phyloP scores from a whole-genome alignment of 108 stramenopile genomes.

The Hondaea fermentalgiana region DNA sequence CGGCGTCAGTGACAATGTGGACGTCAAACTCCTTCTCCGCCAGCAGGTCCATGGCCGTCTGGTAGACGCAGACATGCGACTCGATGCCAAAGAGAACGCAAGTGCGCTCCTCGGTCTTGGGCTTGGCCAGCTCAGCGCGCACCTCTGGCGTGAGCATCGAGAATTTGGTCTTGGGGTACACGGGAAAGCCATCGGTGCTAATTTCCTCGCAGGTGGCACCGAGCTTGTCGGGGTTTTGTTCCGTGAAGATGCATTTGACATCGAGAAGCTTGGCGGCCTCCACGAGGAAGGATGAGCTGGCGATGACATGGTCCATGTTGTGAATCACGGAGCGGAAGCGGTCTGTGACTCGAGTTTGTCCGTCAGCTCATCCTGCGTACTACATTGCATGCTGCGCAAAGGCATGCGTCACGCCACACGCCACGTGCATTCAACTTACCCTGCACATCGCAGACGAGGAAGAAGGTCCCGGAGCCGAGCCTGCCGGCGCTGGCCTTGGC shows the following conservation, averaged over 20 bases:
- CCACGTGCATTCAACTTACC: not conserved
- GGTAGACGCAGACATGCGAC: conserved; percentile 81
- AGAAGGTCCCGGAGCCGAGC: not conserved
- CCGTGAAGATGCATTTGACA: conserved; percentile 76
- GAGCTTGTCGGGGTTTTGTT: conserved; percentile 93
- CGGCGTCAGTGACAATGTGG: conserved; percentile 74
- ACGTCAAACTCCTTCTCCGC: conserved; percentile 66
- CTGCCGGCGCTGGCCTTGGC: not conserved
- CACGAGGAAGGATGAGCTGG: conserved; percentile 73
- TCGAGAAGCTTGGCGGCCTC: conserved; percentile 65
- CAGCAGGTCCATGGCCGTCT: conserved; percentile 76
- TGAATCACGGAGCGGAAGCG: conserved; percentile 80
- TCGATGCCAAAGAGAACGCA: conserved; percentile 88
- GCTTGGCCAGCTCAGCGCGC: conserved; percentile 36
- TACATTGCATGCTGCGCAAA: not conserved
- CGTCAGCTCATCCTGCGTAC: not conserved
- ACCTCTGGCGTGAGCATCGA: conserved; percentile 58
- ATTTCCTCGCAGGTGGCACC: conserved; percentile 57
- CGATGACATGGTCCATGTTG: conserved; percentile 65
- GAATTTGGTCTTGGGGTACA: conserved; percentile 86
- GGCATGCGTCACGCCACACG: not conserved
- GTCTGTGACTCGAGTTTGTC: conserved; percentile 72
- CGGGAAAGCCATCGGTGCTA: conserved; percentile 46
- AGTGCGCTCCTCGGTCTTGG: conserved; percentile 45
- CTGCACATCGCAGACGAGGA: not conserved